Evolutionary conservation across 768 basidiomycete species (phyloP).

Genomic region (Erythrobasidium yunnanense): DNA sequence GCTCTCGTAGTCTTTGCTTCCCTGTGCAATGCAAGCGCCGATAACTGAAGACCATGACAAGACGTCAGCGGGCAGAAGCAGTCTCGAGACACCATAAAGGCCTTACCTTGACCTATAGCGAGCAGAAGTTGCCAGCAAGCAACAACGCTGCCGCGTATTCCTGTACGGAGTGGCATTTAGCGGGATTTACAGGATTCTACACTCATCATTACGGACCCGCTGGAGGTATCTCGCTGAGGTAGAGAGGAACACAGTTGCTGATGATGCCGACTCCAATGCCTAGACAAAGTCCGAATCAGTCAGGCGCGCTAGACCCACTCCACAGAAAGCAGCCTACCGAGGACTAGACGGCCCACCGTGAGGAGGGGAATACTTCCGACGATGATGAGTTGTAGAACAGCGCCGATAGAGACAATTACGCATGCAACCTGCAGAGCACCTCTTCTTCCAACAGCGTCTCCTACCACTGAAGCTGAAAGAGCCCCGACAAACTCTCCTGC

Average conservation of each 20-base stretch:
- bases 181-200: too few species aligned
- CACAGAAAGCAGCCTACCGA: slow-evolving; percentile 40
- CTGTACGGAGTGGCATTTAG: too few species aligned
- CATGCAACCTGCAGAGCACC: slow-evolving; percentile 38
- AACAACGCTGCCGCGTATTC: slow-evolving; percentile 41
- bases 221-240: slow-evolving; percentile 41
- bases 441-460: slow-evolving; percentile 40
- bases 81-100: too few species aligned
- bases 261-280: slow-evolving; percentile 37
- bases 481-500: slow-evolving; percentile 42
- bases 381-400: slow-evolving; percentile 36
- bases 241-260: slow-evolving; percentile 38
- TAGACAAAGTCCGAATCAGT: slow-evolving; percentile 23
- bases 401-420: slow-evolving; percentile 38
- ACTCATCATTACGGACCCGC: too few species aligned
- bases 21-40: slow-evolving; percentile 41
- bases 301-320: slow-evolving; percentile 38
- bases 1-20: slow-evolving; percentile 33
- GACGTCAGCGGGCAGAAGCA: too few species aligned
- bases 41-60: too few species aligned
- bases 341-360: slow-evolving; percentile 41
- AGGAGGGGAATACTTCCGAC: slow-evolving; percentile 33
- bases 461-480: slow-evolving; percentile 39
- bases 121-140: slow-evolving; percentile 41
- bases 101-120: slow-evolving; percentile 41